A percentile compares a stretch with the other conserved stretches of the same genome.
phyloP scores from a whole-genome alignment of 495 filamentous ascomycete species.

The Daldinia loculata region DNA sequence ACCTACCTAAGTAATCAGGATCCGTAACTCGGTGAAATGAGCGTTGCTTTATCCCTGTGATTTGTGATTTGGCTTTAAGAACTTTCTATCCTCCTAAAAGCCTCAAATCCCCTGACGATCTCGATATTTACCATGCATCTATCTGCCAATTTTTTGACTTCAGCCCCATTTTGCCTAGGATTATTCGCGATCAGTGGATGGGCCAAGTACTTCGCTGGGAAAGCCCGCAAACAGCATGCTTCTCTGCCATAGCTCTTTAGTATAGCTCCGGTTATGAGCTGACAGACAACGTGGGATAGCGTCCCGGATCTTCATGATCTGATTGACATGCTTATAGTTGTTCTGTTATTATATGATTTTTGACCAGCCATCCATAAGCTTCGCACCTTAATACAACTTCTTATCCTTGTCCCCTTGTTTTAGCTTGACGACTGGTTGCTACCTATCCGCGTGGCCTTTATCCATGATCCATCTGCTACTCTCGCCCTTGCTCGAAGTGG shows the following conservation, averaged over 20 bases:
- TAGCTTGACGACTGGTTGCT: slow-evolving; percentile 32
- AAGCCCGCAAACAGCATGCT: background rate
- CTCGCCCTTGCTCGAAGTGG: slow-evolving; percentile 27
- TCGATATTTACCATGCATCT: slow-evolving; percentile 35
- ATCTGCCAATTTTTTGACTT: slow-evolving; percentile 29
- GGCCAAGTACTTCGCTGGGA: background rate
- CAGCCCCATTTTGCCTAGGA: slow-evolving; percentile 12
- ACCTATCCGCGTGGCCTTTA: slow-evolving; percentile 39
- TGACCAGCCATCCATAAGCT: slow-evolving; percentile 18
- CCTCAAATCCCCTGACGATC: slow-evolving; percentile 42
- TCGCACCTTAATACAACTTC: slow-evolving; percentile 26
- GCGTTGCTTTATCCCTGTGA: slow-evolving; percentile 22
- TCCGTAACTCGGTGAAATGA: slow-evolving; percentile 33
- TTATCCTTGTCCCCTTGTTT: slow-evolving; percentile 32
- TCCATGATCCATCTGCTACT: slow-evolving; percentile 13
- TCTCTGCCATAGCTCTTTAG: background rate
- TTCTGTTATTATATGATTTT: slow-evolving; percentile 32
- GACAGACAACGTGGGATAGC: slow-evolving; percentile 11
- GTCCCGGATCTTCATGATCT: slow-evolving; percentile 39
- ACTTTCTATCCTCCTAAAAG: slow-evolving; percentile 20
- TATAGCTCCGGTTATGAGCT: background rate
- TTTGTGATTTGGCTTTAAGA: slow-evolving; percentile 18
- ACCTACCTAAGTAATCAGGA: slow-evolving; percentile 11
- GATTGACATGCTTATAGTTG: slow-evolving; percentile 30
- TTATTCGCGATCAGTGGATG: background rate